Evolutionary conservation across 1,284 basidiomycete genomes (phyloP), one percentile per base, ranked within the genome.

Genomic region (Ustilago shanxiensis): DNA sequence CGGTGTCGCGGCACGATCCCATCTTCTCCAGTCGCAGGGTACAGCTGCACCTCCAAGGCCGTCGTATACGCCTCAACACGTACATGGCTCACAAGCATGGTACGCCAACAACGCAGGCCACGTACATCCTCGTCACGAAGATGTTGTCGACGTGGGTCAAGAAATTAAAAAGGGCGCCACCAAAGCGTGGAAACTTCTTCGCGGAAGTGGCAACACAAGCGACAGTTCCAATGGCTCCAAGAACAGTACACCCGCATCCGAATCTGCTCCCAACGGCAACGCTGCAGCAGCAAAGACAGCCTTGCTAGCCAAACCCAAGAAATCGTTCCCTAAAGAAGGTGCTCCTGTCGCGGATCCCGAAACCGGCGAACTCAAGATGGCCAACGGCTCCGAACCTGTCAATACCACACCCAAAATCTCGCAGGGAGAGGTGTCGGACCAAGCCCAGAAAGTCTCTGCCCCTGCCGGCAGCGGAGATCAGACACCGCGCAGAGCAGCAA

Each of bases 1-100:
- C 50, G 82, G 82, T 26, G 79, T 83, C 6, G 82, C 81, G 11
- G 81, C 82, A 28, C 77, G 82, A 16, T 71, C 73, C n/a, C 82
- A 83, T 16, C 63, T 83, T 10, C 61, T 83, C n/a, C 75, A 72
- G 9, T 82, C 81, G 3, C 82, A 83, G 49, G 82, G 82, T 39
- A 66, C 76, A 1, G 70, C 72, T 16, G 67, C 68, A 3, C 75
- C 72, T 3, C 72, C 66, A 5, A 29, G 72, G 44, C 72, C 52
- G 8, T 41, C 62, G 2, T 58, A 52, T 22, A 55, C 52, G 20
- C 66, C 71, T 2, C 70, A 74, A n/a, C 69, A 79, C 37, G 63
- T 72, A 4, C 72, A 79, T 57, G 59, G 65, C 53, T 77, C 77
- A 20, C 77, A 74, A 28, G 20, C 33, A 18, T 77, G 72, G 76